Conservation (phyloP, 805 yeast species). For the Lachancea kluyveri region DNA sequence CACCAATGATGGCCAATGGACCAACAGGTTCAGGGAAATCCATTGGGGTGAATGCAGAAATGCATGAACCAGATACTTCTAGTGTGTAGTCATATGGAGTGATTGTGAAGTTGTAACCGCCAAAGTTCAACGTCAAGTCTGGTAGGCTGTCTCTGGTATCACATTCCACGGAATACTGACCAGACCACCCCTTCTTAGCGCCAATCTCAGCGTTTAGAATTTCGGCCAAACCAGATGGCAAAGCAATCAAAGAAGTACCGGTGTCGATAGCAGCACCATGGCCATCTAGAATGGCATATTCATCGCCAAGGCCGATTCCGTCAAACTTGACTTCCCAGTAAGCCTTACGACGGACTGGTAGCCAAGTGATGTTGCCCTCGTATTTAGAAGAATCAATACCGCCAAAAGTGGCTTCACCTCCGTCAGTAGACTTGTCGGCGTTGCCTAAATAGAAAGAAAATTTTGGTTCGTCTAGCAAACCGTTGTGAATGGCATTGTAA, state of each 20-base stretch:
- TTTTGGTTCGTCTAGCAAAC: conserved; percentile 74
- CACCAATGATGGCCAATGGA: conserved; percentile 94
- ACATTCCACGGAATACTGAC: conserved; percentile 94
- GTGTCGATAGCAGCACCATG: conserved; percentile 98
- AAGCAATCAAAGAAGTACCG: conserved; percentile 92
- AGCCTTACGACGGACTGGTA: conserved; percentile 98
- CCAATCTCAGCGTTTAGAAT: conserved; percentile 93
- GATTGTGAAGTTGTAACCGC: conserved; percentile 88
- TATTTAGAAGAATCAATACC: conserved; percentile 77
- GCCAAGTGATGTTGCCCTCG: conserved; percentile 83
- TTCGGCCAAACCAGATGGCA: conserved; percentile 95
- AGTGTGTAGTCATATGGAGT: conserved; percentile 86
- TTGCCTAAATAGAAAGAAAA: conserved; percentile 92
- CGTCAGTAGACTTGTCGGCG: conserved; percentile 56
- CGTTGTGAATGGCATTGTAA: conserved; percentile 79
- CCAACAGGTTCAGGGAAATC: conserved; percentile 97
- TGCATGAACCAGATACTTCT: conserved; percentile 92
- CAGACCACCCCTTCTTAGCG: conserved; percentile 95
- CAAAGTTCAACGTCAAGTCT: conserved; percentile 83
- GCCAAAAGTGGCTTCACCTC: conserved; percentile 94
- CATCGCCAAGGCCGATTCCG: conserved; percentile 87
- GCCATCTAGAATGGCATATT: conserved; percentile 71
- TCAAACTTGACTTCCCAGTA: conserved; percentile 98
- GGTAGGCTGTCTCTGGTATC: conserved; percentile 77
- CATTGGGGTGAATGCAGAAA: conserved; percentile 94